Conservation (phyloP, 352 stramenopile species). For the Aphanomyces stellatus region DNA sequence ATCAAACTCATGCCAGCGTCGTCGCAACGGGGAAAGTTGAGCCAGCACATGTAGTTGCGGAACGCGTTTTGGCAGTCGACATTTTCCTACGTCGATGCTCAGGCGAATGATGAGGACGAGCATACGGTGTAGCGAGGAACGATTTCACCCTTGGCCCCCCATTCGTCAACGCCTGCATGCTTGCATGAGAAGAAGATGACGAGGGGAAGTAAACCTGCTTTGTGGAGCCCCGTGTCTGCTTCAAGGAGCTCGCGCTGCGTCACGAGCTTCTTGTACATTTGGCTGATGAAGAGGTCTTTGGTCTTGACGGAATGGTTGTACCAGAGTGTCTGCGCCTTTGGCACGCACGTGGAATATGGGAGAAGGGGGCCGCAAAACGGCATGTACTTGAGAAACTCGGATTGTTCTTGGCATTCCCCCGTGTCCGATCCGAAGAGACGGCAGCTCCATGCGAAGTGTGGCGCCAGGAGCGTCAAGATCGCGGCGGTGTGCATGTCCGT, state of each 20-base stretch:
- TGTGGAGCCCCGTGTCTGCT: conserved; percentile 47
- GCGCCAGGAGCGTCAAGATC: neutral
- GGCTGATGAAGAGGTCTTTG: conserved; percentile 62
- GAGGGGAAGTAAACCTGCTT: conserved; percentile 26
- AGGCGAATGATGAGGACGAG: neutral
- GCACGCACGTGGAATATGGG: conserved; percentile 63
- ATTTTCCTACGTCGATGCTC: conserved; percentile 37
- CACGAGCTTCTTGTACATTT: conserved; percentile 58
- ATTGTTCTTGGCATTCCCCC: conserved; percentile 44
- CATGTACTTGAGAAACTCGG: conserved; percentile 56
- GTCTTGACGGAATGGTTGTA: conserved; percentile 63
- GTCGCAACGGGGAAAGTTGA: conserved; percentile 89
- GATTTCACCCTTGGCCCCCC: conserved; percentile 42
- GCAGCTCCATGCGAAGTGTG: conserved; percentile 17
- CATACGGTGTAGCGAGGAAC: conserved; percentile 52
- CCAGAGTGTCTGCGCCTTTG: conserved; percentile 61
- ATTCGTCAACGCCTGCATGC: conserved; percentile 44
- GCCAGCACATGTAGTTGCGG: conserved; percentile 84
- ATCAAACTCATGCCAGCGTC: conserved; percentile 66
- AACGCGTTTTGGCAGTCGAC: conserved; percentile 87
- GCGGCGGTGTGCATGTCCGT: neutral
- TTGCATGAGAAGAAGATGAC: neutral
- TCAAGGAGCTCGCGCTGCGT: conserved; percentile 52
- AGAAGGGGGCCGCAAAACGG: conserved; percentile 64
- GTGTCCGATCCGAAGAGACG: conserved; percentile 51